Base-by-base conservation (phyloP, 2,329 filamentous ascomycete species). In the Apiospora arundinis region DNA sequence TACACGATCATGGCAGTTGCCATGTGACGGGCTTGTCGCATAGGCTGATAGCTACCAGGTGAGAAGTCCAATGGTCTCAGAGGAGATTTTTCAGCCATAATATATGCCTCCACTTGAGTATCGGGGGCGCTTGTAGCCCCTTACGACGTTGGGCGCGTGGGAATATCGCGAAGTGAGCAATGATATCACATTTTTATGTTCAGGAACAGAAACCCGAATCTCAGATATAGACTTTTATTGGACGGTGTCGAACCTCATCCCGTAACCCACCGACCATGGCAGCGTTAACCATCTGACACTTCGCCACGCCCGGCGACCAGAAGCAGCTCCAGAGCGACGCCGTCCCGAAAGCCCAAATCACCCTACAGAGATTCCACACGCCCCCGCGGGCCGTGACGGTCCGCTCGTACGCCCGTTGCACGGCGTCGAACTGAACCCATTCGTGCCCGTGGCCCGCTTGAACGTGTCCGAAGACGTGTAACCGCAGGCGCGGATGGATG, bases 401-500 rank as follows among this genome's bases (percentile, higher is more conserved):
- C 32, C 8, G 56, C 21, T 40, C 56, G 9, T 63, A 63, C 21
- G 32, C 81, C 16, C 76, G 75, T 63, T 76, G 77, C 1, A 74
- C 77, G 40, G 87, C 77, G 72, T 87, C 84, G 92, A 92, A 95
- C 28, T 78, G 80, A 40, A 95, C 85, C 40, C 89, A 83, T 76
- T 91, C 85, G 12, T 85, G 89, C 14, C 92, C 92, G 74, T 95
- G 92, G 0, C 92, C 92, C 73, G 90, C 88, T 78, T 95, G 92
- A 40, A 93, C 88, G 79, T 95, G 93, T 0, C 93, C 92, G 76
- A 90, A 94, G 23, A 95, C 84, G 25, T 89, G 88, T 66, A 95
- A 82, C 70, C 84, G 83, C 8, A 40, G 32, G 1, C 18, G 8
- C 7, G 93, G 92, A 48, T 90, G 85, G 3, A 92, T 86, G 8